Percentiles rank a stretch among this genome's conserved stretches.
Evolutionary conservation across 139 green algal genomes (phyloP).

Genomic region (Yamagishiella unicocca): DNA sequence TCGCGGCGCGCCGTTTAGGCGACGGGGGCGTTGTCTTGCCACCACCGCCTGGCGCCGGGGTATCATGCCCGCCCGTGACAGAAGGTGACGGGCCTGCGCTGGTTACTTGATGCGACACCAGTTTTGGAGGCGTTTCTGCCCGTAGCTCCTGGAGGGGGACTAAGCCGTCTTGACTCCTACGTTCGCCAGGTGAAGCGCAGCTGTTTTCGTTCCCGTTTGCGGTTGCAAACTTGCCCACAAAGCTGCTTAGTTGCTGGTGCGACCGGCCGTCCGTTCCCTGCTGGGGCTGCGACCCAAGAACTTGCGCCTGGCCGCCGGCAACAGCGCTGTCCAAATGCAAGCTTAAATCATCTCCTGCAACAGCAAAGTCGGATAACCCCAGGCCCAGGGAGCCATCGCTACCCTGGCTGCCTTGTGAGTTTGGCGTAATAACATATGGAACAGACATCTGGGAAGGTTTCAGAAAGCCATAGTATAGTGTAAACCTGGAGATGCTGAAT

Average conservation of each 20-base stretch:
- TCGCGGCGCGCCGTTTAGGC: no score
- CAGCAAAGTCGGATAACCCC: conserved; percentile 1
- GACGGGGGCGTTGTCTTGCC: no score
- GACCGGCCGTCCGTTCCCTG: background rate
- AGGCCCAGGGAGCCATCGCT: conserved; percentile 12
- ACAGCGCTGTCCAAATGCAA: background rate
- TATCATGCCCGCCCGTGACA: no score
- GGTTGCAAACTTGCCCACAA: background rate
- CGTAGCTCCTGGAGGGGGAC: no score
- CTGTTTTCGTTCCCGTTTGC: background rate
- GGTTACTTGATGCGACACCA: no score
- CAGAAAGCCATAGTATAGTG: background rate
- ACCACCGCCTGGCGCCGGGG: no score
- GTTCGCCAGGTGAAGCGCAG: no score
- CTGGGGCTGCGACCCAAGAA: background rate
- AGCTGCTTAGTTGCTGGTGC: background rate
- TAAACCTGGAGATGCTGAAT: background rate
- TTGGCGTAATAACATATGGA: background rate
- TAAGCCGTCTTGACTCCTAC: no score
- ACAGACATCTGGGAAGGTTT: background rate
- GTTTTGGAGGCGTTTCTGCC: no score
- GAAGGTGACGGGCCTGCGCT: no score
- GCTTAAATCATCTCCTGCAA: background rate
- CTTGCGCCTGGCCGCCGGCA: background rate
- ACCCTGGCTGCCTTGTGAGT: background rate